phyloP scores from a whole-genome alignment of 495 filamentous ascomycete genomes.

The Talaromyces ruber region DNA sequence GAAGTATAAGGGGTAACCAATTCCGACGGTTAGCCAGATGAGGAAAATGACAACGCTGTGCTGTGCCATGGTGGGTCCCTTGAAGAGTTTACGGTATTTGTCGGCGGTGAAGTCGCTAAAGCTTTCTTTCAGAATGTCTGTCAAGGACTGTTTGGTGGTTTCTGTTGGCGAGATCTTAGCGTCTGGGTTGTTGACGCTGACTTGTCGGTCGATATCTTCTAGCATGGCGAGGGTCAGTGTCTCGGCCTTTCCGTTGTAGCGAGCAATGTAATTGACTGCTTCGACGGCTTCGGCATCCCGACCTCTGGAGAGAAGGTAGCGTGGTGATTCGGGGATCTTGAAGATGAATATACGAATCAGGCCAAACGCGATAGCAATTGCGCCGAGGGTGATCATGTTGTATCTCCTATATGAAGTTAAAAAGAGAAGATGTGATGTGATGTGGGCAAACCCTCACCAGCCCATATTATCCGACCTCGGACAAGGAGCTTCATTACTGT shows the following conservation, averaged over 20 bases:
- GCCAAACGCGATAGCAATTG: conserved; percentile 18
- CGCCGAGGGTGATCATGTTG: conserved; percentile 22
- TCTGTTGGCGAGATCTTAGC: neutral
- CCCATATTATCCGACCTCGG: conserved; percentile 22
- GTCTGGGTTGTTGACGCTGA: conserved; percentile 4
- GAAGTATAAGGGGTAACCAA: conserved; percentile 27
- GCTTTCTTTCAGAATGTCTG: conserved; percentile 19
- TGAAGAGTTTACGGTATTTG: conserved; percentile 21
- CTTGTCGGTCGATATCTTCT: conserved; percentile 17
- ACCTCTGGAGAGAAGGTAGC: conserved; percentile 24
- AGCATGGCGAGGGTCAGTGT: conserved; percentile 22
- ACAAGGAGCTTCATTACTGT: conserved; percentile 18
- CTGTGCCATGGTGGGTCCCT: conserved; percentile 13
- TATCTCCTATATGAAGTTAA: conserved; percentile 17
- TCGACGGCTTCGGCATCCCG: conserved; percentile 22
- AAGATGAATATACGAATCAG: conserved; percentile 23
- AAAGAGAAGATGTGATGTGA: neutral
- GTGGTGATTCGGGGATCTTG: conserved; percentile 23
- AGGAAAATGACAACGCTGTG: conserved; percentile 19
- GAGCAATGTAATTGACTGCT: conserved; percentile 21
- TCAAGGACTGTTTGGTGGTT: conserved; percentile 7
- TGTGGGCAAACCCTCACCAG: conserved; percentile 14
- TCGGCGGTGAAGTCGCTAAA: conserved; percentile 19
- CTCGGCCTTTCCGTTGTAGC: conserved; percentile 20
- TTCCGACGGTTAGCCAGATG: conserved; percentile 25